Conservation (phyloP, 345 rosid species). For the Moringa oleifera region DNA sequence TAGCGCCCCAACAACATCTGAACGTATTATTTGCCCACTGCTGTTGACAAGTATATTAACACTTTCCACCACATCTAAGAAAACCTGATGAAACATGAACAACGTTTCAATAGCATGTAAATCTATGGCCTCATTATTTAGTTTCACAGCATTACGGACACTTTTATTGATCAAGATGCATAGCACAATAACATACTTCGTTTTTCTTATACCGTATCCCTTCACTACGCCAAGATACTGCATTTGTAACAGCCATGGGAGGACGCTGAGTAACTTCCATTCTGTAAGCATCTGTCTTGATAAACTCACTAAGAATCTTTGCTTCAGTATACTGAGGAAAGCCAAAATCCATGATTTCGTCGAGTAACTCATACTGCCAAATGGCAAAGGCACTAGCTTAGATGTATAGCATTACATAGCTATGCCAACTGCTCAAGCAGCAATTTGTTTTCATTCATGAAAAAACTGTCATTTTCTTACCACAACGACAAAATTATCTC, state of each 20-base stretch:
- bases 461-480: slow-evolving; percentile 23
- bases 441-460: background rate
- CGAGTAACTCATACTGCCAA: slow-evolving; percentile 79
- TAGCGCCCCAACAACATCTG: slow-evolving; percentile 54
- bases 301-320: slow-evolving; percentile 71
- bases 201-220: slow-evolving; percentile 69
- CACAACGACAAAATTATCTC: slow-evolving; percentile 86
- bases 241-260: slow-evolving; percentile 88
- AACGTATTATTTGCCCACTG: slow-evolving; percentile 48
- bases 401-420: background rate
- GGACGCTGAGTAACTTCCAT: slow-evolving; percentile 82
- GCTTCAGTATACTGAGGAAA: slow-evolving; percentile 82
- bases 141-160: too few species aligned
- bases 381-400: background rate
- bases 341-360: slow-evolving; percentile 89
- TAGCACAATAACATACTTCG: slow-evolving; percentile 35
- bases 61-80: slow-evolving; percentile 54
- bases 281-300: slow-evolving; percentile 82
- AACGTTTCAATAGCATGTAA: slow-evolving; percentile 2
- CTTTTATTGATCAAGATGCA: background rate
- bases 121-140: background rate
- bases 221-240: slow-evolving; percentile 89
- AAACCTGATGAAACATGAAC: slow-evolving; percentile 35
- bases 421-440: background rate
- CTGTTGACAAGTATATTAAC: slow-evolving; percentile 55